Percentiles rank a stretch among this genome's conserved stretches.
These are phyloP conservation scores for Pulveroboletus ravenelii DNA, from an alignment of 768 basidiomycete genomes.

Conservation along the genomic window DNA sequence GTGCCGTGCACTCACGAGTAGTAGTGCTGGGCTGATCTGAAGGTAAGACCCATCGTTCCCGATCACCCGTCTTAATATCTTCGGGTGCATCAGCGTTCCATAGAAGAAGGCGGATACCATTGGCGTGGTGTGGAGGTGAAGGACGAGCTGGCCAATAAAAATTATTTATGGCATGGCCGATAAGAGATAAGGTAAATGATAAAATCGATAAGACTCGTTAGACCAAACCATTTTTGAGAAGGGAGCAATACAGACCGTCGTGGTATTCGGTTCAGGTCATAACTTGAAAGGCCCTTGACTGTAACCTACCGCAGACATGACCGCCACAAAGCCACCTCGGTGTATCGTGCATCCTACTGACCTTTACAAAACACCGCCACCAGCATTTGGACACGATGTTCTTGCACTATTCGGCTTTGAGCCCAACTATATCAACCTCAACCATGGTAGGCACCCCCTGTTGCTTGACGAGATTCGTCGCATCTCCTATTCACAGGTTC, in stretches of 20 bases:
- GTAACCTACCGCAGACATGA: constrained; percentile 1
- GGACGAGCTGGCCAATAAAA: not conserved
- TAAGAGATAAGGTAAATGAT: not conserved
- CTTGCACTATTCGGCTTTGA: constrained; percentile 54
- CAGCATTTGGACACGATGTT: constrained; percentile 53
- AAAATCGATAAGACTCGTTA: not conserved
- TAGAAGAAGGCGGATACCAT: constrained; percentile 72
- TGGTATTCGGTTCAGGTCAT: too few species aligned
- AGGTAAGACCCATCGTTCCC: constrained; percentile 61
- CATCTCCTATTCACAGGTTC: constrained; percentile 39
- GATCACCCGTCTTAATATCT: constrained; percentile 74
- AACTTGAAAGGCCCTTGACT: too few species aligned
- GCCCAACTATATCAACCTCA: constrained; percentile 58
- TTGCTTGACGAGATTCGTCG: not conserved
- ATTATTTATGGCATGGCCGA: too few species aligned
- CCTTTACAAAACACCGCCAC: constrained; percentile 27
- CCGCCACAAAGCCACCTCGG: not conserved
- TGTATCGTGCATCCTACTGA: not conserved
- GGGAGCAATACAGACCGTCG: not conserved
- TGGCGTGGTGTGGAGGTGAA: not conserved
- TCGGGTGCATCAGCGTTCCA: constrained; percentile 87
- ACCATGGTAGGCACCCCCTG: constrained; percentile 45
- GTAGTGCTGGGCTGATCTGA: constrained; percentile 64
- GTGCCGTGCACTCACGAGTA: constrained; percentile 48
- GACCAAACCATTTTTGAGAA: not conserved